Evolutionary conservation across 164 flowering plant species (phyloP), one percentile per base, ranked within the genome.

Genomic region (Litsea cubeba): DNA sequence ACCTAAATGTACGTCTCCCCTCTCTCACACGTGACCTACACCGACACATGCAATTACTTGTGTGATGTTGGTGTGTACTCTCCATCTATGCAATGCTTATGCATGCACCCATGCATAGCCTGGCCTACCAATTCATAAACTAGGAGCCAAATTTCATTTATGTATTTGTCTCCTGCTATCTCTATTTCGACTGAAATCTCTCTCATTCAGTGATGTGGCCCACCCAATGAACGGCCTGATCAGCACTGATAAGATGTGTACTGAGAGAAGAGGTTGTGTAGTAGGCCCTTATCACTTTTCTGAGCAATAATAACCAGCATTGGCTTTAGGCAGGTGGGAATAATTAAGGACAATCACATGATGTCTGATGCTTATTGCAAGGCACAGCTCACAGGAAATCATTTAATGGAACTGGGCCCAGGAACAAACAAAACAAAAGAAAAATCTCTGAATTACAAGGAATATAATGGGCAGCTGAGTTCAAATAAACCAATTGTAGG

Each of bases 291-390:
- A 40, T 40, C 46, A 40, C 62, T 58, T n/a, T 17, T 22, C 62
- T 58, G 10, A 12, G 25, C 66, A 25, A 63, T 63, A 64, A 25
- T 64, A 24, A 3, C 30, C 24, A 5, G 67, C 67, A 64, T 23
- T 64, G 28, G 25, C 67, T 66, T 66, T 66, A n/a, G 69, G 69
- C 28, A 20, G 69, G 69, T 66, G 69, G 28, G 46, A 66, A 28
- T 35, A 66, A 25, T 66, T 28, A 66, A 66, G 32, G 14, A 17
- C 46, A 30, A 32, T 28, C 69, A 66, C 20, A 12, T 17, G 46
- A 54, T 54, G 12, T 54, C 20, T 5, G 60, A 54, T 54, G 60
- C 20, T 20, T 20, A 54, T 17, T 15, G 60, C 60, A 54, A 18
- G 60, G 5, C 2, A 15, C 46, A 40, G 10, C 10, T 8, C 46